These are phyloP conservation scores for Syzygium grande DNA, from an alignment of 345 rosid species.

Conservation along the genomic window DNA sequence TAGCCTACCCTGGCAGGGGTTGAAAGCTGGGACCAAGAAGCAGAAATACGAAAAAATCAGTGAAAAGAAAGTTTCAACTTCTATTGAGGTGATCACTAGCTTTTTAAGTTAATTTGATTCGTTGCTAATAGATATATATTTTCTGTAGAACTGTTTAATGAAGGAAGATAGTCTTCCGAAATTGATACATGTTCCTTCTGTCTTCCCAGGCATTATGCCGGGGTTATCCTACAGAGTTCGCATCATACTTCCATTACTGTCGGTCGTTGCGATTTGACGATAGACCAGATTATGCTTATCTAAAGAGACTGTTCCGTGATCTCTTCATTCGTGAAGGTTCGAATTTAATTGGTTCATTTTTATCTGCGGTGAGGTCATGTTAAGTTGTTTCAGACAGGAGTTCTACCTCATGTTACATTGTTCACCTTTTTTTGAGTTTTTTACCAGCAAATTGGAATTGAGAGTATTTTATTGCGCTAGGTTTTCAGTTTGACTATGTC, in stretches of 20 bases:
- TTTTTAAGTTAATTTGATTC: not conserved
- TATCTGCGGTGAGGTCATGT: not conserved
- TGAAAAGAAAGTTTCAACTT: constrained; percentile 81
- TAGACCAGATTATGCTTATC: constrained; percentile 87
- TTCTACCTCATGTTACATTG: not conserved
- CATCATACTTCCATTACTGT: constrained; percentile 86
- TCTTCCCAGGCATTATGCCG: constrained; percentile 57
- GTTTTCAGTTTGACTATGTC: constrained; percentile 86
- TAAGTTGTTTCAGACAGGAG: not conserved
- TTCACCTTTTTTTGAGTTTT: constrained; percentile 30
- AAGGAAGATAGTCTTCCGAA: not conserved
- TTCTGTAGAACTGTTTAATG: not conserved
- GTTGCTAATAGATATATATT: not conserved
- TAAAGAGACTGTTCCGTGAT: constrained; percentile 82
- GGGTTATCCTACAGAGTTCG: constrained; percentile 87
- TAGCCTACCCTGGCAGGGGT: constrained; percentile 98
- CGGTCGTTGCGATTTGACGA: constrained; percentile 87
- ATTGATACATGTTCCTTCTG: not conserved
- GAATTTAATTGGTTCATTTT: constrained; percentile 4
- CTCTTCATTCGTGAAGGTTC: constrained; percentile 91
- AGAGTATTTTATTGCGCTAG: constrained; percentile 20
- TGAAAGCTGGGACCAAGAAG: constrained; percentile 86
- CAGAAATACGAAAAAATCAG: constrained; percentile 90
- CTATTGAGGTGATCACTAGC: constrained; percentile 59
- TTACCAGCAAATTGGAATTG: constrained; percentile 25